Conservation (phyloP, 2,329 filamentous ascomycete genomes). For the Acephala macrosclerotiorum region DNA sequence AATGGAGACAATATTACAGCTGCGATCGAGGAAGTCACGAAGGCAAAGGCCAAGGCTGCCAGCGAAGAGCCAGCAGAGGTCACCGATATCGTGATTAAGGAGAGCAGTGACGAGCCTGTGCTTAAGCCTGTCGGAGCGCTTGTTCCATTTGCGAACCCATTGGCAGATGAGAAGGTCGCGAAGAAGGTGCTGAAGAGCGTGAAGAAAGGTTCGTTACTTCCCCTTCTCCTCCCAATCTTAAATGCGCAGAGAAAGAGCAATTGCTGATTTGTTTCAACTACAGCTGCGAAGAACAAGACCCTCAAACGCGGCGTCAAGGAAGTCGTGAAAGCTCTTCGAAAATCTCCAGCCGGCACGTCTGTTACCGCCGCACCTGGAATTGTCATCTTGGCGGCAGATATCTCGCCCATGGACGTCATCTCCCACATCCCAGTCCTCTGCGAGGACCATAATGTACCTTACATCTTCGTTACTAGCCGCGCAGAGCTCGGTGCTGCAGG, state of each 20-base stretch:
- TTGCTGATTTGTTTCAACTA: slow-evolving; percentile 27
- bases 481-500: slow-evolving; percentile 94
- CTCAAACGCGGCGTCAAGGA: slow-evolving; percentile 99
- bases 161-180: slow-evolving; percentile 79
- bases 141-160: slow-evolving; percentile 83
- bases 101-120: slow-evolving; percentile 50
- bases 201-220: slow-evolving; percentile 57
- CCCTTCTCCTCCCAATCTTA: not conserved
- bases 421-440: slow-evolving; percentile 97
- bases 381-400: slow-evolving; percentile 94
- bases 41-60: slow-evolving; percentile 55
- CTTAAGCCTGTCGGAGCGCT: slow-evolving; percentile 63
- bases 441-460: slow-evolving; percentile 97
- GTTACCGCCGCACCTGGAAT: slow-evolving; percentile 72
- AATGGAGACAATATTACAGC: slow-evolving; percentile 60
- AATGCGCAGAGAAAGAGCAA: slow-evolving; percentile 13
- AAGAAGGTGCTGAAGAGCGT: slow-evolving; percentile 72
- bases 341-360: slow-evolving; percentile 77
- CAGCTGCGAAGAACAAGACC: slow-evolving; percentile 93
- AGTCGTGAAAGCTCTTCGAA: slow-evolving; percentile 97
- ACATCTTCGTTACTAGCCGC: slow-evolving; percentile 91
- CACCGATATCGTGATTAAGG: slow-evolving; percentile 38
- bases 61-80: slow-evolving; percentile 47
- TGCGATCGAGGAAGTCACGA: slow-evolving; percentile 70
- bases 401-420: slow-evolving; percentile 98